Evolutionary conservation across 805 yeast species (phyloP), one percentile per base, ranked within the genome.

Genomic region (Zygosaccharomyces siamensis): DNA sequence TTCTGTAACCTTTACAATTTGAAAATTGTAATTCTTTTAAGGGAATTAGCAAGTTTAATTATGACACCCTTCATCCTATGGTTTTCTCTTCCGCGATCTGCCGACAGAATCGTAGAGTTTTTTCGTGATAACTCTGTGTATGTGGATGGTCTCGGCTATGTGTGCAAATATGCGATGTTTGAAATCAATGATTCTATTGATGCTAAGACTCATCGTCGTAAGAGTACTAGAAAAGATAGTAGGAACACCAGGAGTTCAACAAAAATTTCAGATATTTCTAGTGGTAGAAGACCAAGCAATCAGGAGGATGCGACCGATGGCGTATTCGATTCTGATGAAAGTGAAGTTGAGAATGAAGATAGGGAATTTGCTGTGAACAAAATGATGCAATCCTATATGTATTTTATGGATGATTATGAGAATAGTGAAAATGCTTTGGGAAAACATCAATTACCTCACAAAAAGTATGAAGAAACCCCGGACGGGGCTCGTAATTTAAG

Each of bases 121-220:
- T 88, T 92, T 66, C 72, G 98, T 48, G 97, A 92, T 50, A 84
- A 80, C 56, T 83, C 96, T 10, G 83, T 89, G 10, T 93, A 92
- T 64, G 88, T 90, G 42, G 97, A 90, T 69, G 98, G 97, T 0
- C 72, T 93, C 36, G 99, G 99, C 0, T 85, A 90, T 61, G 96
- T 93, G 33, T 92, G 98, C 62, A 83, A 88, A 27, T 89, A 84
- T 74, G 98, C 98, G 2, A 87, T 88, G 83, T 93, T 93, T 68
- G 84, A 88, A 56, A 42, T 51, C 51, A 71, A 72, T 53, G 75
- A 69, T 75, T 48, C 53, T 24, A 47, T 41, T 2, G 53, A 47
- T 4, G 16, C 42, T 3, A 48, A 54, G 11, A 5, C 14, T 24
- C 36, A 5, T 30, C 21, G 12, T 7, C 44, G 28, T 30, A 56